Conservation (phyloP, 192 early-diverging fungal genomes). For the Gaertneriomyces semiglobifer region DNA sequence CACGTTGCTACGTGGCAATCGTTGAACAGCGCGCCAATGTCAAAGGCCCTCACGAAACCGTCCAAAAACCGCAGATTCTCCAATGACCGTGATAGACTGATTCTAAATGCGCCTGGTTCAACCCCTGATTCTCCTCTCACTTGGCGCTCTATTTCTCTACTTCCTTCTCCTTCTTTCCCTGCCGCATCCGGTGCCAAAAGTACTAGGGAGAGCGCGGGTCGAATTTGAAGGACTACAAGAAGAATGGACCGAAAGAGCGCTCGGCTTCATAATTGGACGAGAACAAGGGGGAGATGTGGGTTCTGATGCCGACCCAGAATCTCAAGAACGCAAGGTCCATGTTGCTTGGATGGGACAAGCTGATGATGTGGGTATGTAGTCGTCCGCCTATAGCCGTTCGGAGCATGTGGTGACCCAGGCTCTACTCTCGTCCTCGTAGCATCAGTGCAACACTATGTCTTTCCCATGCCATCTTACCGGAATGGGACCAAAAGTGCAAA, state of each 20-base stretch:
- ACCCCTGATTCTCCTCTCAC: constrained; percentile 7
- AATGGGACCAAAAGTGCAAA: no score
- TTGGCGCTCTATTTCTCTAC: constrained; percentile 5
- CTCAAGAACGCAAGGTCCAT: background rate
- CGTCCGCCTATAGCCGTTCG: no score
- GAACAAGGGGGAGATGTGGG: background rate
- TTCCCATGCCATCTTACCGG: no score
- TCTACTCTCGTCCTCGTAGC: no score
- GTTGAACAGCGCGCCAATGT: no score
- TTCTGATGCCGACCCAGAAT: background rate
- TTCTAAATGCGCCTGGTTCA: constrained; percentile 10
- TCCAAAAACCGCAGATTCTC: no score
- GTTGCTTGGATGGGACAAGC: constrained; percentile 7
- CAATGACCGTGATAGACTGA: no score
- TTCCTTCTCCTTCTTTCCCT: constrained; percentile 12
- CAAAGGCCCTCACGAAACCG: no score
- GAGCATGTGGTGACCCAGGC: no score
- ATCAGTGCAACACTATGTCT: no score
- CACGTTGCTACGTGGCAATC: no score
- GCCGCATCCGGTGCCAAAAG: constrained; percentile 5
- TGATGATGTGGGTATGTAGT: background rate
- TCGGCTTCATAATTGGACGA: constrained; percentile 17
- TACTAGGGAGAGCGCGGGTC: background rate
- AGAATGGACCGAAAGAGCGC: constrained; percentile 2
- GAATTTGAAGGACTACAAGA: constrained; percentile 4